These are phyloP conservation scores for Elongisporangium anandrum DNA, from an alignment of 352 stramenopile species.

Conservation along the genomic window DNA sequence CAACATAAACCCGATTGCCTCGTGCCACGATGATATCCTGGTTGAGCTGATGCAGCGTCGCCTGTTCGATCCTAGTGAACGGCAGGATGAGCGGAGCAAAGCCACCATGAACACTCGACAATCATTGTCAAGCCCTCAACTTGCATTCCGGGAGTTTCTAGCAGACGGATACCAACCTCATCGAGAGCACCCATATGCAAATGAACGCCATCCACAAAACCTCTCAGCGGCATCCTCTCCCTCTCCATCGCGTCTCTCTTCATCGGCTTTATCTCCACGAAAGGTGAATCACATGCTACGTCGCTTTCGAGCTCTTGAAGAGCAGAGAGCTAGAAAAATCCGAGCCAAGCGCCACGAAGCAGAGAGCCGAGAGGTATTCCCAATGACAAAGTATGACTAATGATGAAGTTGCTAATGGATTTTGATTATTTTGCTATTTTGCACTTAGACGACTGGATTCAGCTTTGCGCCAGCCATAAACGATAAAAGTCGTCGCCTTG, in stretches of 20 bases:
- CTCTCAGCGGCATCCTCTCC: background rate
- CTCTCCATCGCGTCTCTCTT: background rate
- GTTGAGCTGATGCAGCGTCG: background rate
- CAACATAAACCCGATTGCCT: too few relatives aligned
- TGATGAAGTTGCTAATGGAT: background rate
- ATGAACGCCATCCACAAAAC: background rate
- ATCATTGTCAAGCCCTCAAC: background rate
- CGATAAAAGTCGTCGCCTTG: constrained; percentile 30
- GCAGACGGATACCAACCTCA: background rate
- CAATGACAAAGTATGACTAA: background rate
- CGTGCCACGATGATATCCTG: background rate
- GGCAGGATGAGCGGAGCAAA: background rate
- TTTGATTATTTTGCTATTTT: too few relatives aligned
- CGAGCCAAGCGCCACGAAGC: background rate
- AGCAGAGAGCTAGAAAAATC: background rate
- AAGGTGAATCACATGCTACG: background rate
- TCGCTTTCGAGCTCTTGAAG: background rate
- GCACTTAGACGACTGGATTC: constrained; percentile 3
- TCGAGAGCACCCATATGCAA: background rate
- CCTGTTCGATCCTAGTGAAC: background rate
- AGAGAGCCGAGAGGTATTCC: background rate
- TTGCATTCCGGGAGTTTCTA: background rate
- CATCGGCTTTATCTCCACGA: background rate
- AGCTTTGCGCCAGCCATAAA: constrained; percentile 31
- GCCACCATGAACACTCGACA: background rate